A percentile compares a stretch with the other conserved stretches of the same genome.
phyloP scores from a whole-genome alignment of 257 asterid species.

The Solanum virginianum region DNA sequence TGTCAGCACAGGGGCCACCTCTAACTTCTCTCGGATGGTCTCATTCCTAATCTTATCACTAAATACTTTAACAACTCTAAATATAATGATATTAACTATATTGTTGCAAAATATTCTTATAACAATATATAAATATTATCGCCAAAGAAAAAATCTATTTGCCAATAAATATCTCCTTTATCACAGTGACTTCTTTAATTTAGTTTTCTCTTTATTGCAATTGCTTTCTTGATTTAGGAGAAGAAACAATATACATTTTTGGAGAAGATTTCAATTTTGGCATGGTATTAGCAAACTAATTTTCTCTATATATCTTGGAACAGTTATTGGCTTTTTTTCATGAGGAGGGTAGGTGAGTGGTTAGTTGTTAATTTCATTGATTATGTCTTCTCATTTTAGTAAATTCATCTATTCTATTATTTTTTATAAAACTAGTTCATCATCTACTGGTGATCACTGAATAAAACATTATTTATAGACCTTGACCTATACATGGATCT shows the following conservation, averaged over 20 bases:
- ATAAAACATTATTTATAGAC: neutral
- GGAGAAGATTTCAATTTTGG: neutral
- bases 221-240: neutral
- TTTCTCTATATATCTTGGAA: neutral
- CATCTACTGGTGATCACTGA: neutral
- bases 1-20: too few species aligned
- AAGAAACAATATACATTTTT: neutral
- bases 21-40: too few species aligned
- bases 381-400: neutral
- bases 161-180: too few species aligned
- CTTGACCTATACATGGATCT: neutral
- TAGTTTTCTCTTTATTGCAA: neutral
- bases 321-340: neutral
- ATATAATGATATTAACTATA: too few species aligned
- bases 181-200: neutral
- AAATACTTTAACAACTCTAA: too few species aligned
- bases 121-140: too few species aligned
- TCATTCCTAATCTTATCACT: too few species aligned
- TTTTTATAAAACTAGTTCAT: neutral
- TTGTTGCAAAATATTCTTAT: too few species aligned
- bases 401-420: neutral
- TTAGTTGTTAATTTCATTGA: neutral
- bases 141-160: too few species aligned
- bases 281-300: neutral
- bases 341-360: neutral